Evolutionary conservation across 768 basidiomycete species (phyloP), one percentile per base, ranked within the genome.

Genomic region (Tylopilus plumbeoviolaceoides): DNA sequence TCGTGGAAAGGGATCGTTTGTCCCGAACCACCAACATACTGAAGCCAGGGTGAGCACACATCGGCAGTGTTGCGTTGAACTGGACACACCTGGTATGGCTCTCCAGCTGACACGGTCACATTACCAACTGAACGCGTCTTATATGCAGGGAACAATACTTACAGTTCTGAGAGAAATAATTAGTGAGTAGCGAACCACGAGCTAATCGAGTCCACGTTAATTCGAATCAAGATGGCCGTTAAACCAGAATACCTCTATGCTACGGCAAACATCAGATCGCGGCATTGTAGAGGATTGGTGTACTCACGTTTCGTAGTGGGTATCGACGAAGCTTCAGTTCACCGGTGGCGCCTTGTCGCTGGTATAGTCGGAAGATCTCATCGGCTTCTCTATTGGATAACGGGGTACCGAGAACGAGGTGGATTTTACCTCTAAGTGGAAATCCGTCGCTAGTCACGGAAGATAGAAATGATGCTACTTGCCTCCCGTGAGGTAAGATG

Each of bases 141-240:
- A 44, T 10, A 30, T 11, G 30, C 8, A 28, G 23, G 23, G n/a
- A 47, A 43, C 5, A 6, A 48, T 18, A 69, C 83, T 63, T 63
- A 89, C 89, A 81, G 53, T 91, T 91, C 58, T 91, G 89, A 14
- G 89, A 91, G 60, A 91, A 91, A 61, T 91, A 91, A 61, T 88
- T 86, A 5, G 89, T 85, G 45, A 91, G 70, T 4, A 91, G 68
- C 4, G 75, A 65, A 7, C 89, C 89, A 39, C 87, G 81, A 59
- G 81, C 89, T 91, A 51, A 20, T 21, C 51, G 55, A 52, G 48
- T 50, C 38, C 41, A 27, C 36, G 35, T 63, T 18, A 59, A 54
- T 35, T 35, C 27, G 5, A 23, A 36, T 45, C 39, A 57, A 35
- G 9, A 39, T n/a, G 39, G 44, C 17, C 25, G 27, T 23, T 25